Conservation (phyloP, 148 eudicot genomes). For the Selenicereus undatus region DNA sequence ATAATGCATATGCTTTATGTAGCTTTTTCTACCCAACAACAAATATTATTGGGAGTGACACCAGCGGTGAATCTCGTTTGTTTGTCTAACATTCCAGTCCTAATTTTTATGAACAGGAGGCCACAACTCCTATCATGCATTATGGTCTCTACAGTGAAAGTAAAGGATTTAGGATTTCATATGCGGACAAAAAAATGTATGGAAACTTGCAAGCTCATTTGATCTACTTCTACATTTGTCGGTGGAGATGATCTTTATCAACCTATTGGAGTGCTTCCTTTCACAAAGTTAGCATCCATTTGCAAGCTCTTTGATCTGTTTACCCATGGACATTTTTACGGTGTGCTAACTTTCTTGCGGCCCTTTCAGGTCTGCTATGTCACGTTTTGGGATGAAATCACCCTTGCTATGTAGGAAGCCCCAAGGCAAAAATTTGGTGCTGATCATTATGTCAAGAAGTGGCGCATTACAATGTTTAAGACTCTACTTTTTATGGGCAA, state of each 20-base stretch:
- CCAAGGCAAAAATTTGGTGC: conserved; percentile 58
- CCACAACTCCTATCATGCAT: conserved; percentile 53
- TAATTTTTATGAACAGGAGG: conserved; percentile 42
- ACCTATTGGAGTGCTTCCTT: conserved; percentile 88
- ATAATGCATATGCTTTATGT: neutral
- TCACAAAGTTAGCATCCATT: conserved; percentile 45
- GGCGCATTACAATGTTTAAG: conserved; percentile 79
- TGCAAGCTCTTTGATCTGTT: neutral
- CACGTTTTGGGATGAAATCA: conserved; percentile 96
- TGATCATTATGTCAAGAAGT: conserved; percentile 64
- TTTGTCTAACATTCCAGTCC: neutral
- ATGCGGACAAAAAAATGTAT: conserved; percentile 68
- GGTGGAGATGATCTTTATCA: conserved; percentile 99
- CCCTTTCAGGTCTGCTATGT: conserved; percentile 85
- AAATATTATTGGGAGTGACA: neutral
- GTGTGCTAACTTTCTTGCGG: conserved; percentile 15
- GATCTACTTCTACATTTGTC: conserved; percentile 98
- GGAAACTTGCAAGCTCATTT: conserved; percentile 73
- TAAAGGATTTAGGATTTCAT: conserved; percentile 80
- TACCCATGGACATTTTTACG: neutral
- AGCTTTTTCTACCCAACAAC: neutral
- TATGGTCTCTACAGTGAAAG: conserved; percentile 87
- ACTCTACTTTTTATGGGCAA: conserved; percentile 87
- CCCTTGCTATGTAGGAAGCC: conserved; percentile 69
- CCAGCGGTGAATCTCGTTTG: neutral